Percentiles rank a stretch among this genome's conserved stretches.
Evolutionary conservation across 371 early-diverging fungal species (phyloP).

Genomic region (Mucor lusitanicus): DNA sequence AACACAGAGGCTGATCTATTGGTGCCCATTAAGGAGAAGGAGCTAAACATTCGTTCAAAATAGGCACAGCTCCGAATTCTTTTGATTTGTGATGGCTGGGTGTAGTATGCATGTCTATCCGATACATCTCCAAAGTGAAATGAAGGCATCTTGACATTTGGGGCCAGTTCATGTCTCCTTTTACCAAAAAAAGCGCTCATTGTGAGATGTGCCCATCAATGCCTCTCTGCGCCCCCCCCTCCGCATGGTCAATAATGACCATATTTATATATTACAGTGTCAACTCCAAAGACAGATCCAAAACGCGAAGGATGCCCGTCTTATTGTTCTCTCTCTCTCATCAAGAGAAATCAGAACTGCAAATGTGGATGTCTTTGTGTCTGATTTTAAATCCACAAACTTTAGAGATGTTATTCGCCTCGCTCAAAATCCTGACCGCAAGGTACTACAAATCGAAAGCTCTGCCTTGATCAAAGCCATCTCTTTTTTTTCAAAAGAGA

Average conservation of each 20-base stretch:
- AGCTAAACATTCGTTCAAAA: neutral
- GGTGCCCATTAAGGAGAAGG: neutral
- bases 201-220: no score
- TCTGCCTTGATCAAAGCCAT: neutral
- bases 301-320: neutral
- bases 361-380: no score
- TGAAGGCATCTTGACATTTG: no score
- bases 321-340: neutral
- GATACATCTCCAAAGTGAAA: no score
- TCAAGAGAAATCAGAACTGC: no score
- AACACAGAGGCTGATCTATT: neutral
- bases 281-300: neutral
- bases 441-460: neutral
- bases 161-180: no score
- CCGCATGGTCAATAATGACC: no score
- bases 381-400: neutral
- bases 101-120: no score
- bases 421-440: neutral
- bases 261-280: no score
- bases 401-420: neutral
- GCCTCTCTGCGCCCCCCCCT: no score
- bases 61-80: neutral
- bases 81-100: neutral
- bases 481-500: neutral
- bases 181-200: no score